Base-by-base conservation (phyloP, 441 rosid species). In the Pelargonium cotyledonis region DNA sequence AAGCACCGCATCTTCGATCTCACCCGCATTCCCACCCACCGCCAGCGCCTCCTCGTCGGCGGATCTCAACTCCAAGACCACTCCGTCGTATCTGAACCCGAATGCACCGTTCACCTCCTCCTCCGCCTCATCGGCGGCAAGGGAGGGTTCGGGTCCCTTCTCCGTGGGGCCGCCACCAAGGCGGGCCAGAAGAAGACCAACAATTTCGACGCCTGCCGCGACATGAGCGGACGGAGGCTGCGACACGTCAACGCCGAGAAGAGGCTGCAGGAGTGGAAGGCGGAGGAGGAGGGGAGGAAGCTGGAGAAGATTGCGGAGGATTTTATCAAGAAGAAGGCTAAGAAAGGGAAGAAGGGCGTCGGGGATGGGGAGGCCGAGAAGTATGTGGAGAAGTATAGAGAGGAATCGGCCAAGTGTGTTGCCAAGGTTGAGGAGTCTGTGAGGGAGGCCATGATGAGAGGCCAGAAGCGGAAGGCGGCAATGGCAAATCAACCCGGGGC, bases 171-270 rank as follows among this genome's bases (percentile, higher is more conserved):
- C 26, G 99, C 91, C 70, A 87, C 92, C 10, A 91, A 94, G 76
- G 95, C 99, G 1, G 97, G 99, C 14, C 97, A 91, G 80, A 94
- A 91, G 88, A 94, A 94, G 84, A 89, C 96, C 1, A 91, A 83
- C 73, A 94, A 94, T 77, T 89, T 94, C 74, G 97, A 88, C 68
- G 97, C 99, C 8, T 94, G 97, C 75, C 85, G 97, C 6, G 99
- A 94, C 68, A 94, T 94, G 96, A 94, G 96, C 66, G 99, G 99
- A 7, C 77, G 96, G 82, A 85, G 97, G 82, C 74, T 94, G 80
- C 82, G 99, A 69, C 99, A 91, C 67, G 97, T 91, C 21, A 90
- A 90, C 68, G 96, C 97, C 1, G 97, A 94, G 92, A 90, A 87
- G 87, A 85, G 82, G 81, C 74, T 94, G 65, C 94, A 91, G 85